Conservation (phyloP, 768 basidiomycete genomes). For the Dacryopinax primogenitus region DNA sequence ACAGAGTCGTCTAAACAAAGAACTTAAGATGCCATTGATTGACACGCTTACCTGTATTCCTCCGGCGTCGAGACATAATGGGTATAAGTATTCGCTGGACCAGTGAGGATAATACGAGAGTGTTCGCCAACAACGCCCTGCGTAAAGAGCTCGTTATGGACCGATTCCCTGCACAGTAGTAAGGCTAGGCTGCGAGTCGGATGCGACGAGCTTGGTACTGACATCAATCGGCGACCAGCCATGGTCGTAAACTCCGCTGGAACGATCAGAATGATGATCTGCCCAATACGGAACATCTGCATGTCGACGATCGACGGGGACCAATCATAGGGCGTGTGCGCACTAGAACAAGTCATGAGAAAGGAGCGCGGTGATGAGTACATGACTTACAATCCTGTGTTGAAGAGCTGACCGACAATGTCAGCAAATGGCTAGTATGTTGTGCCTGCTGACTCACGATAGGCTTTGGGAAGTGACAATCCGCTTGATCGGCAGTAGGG, state of each 20-base stretch:
- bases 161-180: conserved; percentile 39
- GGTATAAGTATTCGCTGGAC: conserved; percentile 69
- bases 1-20: conserved; percentile 53
- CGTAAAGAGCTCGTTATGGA: conserved; percentile 52
- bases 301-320: conserved; percentile 58
- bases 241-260: conserved; percentile 75
- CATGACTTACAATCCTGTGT: neutral
- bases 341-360: conserved; percentile 40
- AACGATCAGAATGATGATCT: conserved; percentile 60
- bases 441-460: conserved; percentile 61
- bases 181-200: neutral
- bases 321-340: conserved; percentile 60
- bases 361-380: neutral
- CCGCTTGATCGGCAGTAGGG: conserved; percentile 47
- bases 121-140: conserved; percentile 49
- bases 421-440: conserved; percentile 11
- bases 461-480: conserved; percentile 66
- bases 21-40: neutral
- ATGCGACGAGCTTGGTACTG: conserved; percentile 18
- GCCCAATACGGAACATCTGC: conserved; percentile 65
- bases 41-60: conserved; percentile 23
- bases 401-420: neutral
- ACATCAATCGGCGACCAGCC: conserved; percentile 66
- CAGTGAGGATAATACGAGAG: conserved; percentile 64
- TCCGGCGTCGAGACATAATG: conserved; percentile 35